Conservation (phyloP, 345 rosid species). For the Camelina sativa region DNA sequence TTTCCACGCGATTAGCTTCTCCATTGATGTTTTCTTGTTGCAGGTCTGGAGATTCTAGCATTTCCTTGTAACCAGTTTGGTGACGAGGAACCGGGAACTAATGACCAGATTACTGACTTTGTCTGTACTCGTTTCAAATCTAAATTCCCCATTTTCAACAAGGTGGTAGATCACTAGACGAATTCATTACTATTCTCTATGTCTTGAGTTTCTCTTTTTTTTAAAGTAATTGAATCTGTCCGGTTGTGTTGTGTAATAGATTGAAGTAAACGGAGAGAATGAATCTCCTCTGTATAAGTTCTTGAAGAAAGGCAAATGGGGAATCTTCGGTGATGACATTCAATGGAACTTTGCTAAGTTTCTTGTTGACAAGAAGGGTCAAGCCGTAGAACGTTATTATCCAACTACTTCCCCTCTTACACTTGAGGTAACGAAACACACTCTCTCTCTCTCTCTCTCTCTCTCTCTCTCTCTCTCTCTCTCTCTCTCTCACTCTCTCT, state of each 20-base stretch:
- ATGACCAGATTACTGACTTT: conserved; percentile 61
- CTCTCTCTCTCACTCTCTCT: not conserved
- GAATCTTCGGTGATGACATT: conserved; percentile 76
- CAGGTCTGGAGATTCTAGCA: conserved; percentile 85
- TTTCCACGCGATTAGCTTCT: not conserved
- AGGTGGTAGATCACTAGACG: conserved; percentile 49
- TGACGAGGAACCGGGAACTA: conserved; percentile 85
- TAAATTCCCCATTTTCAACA: conserved; percentile 79
- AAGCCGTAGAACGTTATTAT: conserved; percentile 75
- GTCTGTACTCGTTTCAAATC: conserved; percentile 84
- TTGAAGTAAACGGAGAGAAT: conserved; percentile 81
- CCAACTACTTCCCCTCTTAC: conserved; percentile 86
- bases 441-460: not conserved
- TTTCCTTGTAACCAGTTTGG: conserved; percentile 96
- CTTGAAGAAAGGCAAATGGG: conserved; percentile 87
- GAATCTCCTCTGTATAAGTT: conserved; percentile 78
- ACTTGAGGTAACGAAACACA: conserved; percentile 59
- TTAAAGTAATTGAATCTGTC: not conserved
- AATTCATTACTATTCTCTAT: not conserved
- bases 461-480: not conserved
- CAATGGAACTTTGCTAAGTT: conserved; percentile 97
- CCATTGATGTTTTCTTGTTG: conserved; percentile 4
- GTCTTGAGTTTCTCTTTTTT: not conserved
- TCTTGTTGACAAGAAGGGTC: conserved; percentile 77
- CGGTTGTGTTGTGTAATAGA: conserved; percentile 43